phyloP scores from a whole-genome alignment of 2,329 filamentous ascomycete genomes.

The Exophiala bonariae region DNA sequence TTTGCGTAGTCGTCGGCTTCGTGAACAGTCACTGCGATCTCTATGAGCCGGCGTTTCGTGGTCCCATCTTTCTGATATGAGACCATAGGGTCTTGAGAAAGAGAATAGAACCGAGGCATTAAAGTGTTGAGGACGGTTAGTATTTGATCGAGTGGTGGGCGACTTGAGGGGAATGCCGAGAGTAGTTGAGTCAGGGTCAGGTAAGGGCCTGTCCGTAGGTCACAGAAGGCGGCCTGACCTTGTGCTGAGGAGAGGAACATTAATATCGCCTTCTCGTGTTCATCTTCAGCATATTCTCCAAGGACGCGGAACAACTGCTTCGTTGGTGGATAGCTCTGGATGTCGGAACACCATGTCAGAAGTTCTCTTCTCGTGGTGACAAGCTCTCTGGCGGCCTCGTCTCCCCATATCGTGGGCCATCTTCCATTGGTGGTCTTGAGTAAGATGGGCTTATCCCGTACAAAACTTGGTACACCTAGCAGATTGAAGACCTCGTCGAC shows the following conservation, averaged over 20 bases:
- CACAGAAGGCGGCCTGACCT: constrained; percentile 89
- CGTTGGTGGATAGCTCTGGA: constrained; percentile 88
- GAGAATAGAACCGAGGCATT: constrained; percentile 98
- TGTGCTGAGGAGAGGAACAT: constrained; percentile 83
- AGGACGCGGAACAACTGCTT: constrained; percentile 83
- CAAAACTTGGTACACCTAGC: constrained; percentile 75
- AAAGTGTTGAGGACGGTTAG: constrained; percentile 79
- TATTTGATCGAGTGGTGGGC: constrained; percentile 80
- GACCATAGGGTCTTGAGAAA: constrained; percentile 92
- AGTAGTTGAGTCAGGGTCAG: constrained; percentile 84
- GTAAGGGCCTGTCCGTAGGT: constrained; percentile 86
- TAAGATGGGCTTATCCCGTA: constrained; percentile 79
- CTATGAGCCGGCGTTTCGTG: constrained; percentile 78
- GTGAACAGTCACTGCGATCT: constrained; percentile 96
- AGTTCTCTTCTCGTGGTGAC: constrained; percentile 86
- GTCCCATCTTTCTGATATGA: constrained; percentile 68
- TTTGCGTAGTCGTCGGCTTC: constrained; percentile 77
- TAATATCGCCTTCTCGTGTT: constrained; percentile 85
- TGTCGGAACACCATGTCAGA: constrained; percentile 93
- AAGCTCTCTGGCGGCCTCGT: constrained; percentile 81
- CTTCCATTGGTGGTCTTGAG: constrained; percentile 77
- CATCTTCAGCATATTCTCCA: constrained; percentile 77
- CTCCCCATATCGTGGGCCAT: constrained; percentile 98
- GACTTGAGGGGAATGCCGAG: constrained; percentile 85
- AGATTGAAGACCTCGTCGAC: constrained; percentile 84